Evolutionary conservation across 345 rosid species (phyloP), one percentile per base, ranked within the genome.

Genomic region (Bruguiera sexangula): DNA sequence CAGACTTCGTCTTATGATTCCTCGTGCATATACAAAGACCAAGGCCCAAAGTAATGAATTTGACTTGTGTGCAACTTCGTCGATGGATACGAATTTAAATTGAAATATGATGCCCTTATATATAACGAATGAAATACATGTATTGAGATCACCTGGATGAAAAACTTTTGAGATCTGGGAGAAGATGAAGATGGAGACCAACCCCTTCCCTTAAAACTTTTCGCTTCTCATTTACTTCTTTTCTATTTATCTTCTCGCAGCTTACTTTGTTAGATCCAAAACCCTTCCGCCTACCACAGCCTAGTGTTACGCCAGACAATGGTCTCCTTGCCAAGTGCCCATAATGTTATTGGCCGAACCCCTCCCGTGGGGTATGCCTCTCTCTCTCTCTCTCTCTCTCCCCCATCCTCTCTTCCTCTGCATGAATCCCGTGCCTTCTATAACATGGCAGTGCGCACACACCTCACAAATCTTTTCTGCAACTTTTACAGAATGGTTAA

Each of bases 281-380:
- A n/a, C 8, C 57, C n/a, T 6, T 24, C 57, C 57, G 7, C 13
- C 57, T n/a, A 19, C 24, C 24, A 20, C 57, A 13, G 7, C 57
- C 56, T 27, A 6, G 37, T 6, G 37, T 34, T 34, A 8, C 57
- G 10, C 57, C n/a, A 53, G 10, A 53, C 57, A 6, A 53, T n/a
- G 24, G 24, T 53, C 73, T 71, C 16, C 76, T 72, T 8, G 37
- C 63, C 3, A 72, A 53, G n/a, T 53, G 24, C 57, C 26, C 4
- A 52, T 21, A 21, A 72, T 65, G 68, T 61, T 57, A 69, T 76
- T 57, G 83, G 53, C 36, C 46, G 16, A 54, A 73, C 80, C 24
- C 83, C 83, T 76, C 83, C 77, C 22, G 76, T 76, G 78, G 83
- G 78, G 77, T 76, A 72, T 64, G 69, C 43, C 3, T 1, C 8